Percentiles rank a stretch among this genome's conserved stretches.
Conservation (phyloP, 2,329 filamentous ascomycete genomes). For the Diplodia intermedia region DNA sequence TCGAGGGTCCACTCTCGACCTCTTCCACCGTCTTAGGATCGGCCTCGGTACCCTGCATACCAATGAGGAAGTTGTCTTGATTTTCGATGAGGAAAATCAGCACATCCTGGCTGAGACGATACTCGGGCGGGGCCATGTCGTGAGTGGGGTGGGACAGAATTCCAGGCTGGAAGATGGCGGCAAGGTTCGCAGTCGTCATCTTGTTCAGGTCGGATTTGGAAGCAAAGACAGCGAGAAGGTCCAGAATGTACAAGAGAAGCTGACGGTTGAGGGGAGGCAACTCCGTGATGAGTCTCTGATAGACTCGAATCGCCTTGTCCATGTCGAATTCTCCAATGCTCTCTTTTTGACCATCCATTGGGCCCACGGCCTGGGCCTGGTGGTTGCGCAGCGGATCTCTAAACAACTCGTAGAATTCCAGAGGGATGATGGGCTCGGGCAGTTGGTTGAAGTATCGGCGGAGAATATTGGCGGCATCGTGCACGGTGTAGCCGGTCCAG, state of each 20-base stretch:
- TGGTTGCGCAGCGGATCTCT: slow-evolving; percentile 78
- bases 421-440: slow-evolving; percentile 93
- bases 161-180: slow-evolving; percentile 96
- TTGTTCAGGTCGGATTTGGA: slow-evolving; percentile 96
- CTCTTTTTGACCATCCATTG: slow-evolving; percentile 68
- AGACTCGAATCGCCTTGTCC: slow-evolving; percentile 76
- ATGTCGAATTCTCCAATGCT: slow-evolving; percentile 77
- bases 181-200: slow-evolving; percentile 93
- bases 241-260: slow-evolving; percentile 91
- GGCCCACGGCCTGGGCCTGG: slow-evolving; percentile 73
- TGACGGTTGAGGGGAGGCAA: slow-evolving; percentile 92
- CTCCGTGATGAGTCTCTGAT: slow-evolving; percentile 90
- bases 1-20: slow-evolving; percentile 70
- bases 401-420: slow-evolving; percentile 92
- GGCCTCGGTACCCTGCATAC: slow-evolving; percentile 98
- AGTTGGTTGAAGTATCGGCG: slow-evolving; percentile 95
- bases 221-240: slow-evolving; percentile 93
- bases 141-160: slow-evolving; percentile 93
- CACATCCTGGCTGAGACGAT: slow-evolving; percentile 93
- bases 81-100: slow-evolving; percentile 98
- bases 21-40: slow-evolving; percentile 77
- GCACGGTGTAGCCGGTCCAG: slow-evolving; percentile 97
- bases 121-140: slow-evolving; percentile 94
- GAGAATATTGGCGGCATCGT: slow-evolving; percentile 96
- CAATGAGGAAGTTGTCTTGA: slow-evolving; percentile 96